A percentile compares a stretch with the other conserved stretches of the same genome.
phyloP scores from a whole-genome alignment of 1,284 basidiomycete genomes.

The Microbotryomycetes sp. region DNA sequence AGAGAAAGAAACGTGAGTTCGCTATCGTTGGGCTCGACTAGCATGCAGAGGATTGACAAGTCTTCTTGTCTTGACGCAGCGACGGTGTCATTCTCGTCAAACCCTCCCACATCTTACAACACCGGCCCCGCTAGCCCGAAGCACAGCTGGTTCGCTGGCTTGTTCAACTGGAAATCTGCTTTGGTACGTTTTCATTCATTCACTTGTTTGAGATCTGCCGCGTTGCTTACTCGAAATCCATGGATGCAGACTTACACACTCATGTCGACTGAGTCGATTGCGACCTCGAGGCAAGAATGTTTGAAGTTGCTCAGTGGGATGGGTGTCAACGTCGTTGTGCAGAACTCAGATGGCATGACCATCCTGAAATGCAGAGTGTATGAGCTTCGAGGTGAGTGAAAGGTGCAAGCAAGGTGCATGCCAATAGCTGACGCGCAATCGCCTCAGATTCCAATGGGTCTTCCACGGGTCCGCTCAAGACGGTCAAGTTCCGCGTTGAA shows the following conservation, averaged over 20 bases:
- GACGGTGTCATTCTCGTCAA: conserved; percentile 29
- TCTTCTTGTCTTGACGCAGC: conserved; percentile 5
- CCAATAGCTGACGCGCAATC: not conserved
- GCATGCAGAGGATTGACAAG: conserved; percentile 12
- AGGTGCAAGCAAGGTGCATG: not conserved
- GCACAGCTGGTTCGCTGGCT: conserved; percentile 77
- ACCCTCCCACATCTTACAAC: conserved; percentile 10
- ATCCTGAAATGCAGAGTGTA: conserved; percentile 61
- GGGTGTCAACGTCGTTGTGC: conserved; percentile 60
- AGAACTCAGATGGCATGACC: conserved; percentile 56
- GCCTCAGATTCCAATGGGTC: not conserved
- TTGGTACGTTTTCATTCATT: conserved; percentile 16
- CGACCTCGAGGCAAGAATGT: conserved; percentile 58
- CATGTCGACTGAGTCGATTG: conserved; percentile 53
- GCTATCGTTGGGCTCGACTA: not conserved
- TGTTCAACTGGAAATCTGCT: conserved; percentile 71
- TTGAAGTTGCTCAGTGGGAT: conserved; percentile 60
- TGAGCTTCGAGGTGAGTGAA: conserved; percentile 46
- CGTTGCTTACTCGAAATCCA: not conserved
- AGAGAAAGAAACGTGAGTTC: conserved; percentile 27
- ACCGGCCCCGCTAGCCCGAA: conserved; percentile 43
- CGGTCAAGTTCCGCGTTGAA: conserved; percentile 67
- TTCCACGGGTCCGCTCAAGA: conserved; percentile 47
- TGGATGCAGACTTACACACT: conserved; percentile 14
- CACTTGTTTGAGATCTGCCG: too few relatives aligned